Percentiles rank a stretch among this genome's conserved stretches.
These are phyloP conservation scores for Krasilnikovozyma curviuscula DNA, from an alignment of 768 basidiomycete genomes.

Conservation along the genomic window DNA sequence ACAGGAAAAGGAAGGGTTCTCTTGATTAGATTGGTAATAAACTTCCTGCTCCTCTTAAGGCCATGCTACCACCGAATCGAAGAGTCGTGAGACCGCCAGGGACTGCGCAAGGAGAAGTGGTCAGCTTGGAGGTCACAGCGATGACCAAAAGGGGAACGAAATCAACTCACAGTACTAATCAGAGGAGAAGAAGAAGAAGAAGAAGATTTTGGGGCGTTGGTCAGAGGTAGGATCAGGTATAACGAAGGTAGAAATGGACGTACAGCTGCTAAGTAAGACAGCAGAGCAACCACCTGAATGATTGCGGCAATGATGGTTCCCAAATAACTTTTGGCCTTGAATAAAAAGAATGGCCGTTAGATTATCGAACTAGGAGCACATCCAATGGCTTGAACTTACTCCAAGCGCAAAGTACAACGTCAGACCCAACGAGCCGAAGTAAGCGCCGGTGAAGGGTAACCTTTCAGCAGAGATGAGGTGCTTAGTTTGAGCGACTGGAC, in stretches of 20 bases:
- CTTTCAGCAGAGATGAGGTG: slow-evolving; percentile 35
- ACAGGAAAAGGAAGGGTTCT: too few relatives aligned
- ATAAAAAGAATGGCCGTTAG: background rate
- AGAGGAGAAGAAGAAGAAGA: background rate
- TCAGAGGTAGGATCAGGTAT: background rate
- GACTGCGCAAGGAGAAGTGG: slow-evolving; percentile 27
- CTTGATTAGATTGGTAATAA: slow-evolving; percentile 60
- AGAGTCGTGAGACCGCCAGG: slow-evolving; percentile 44
- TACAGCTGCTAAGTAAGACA: slow-evolving; percentile 80
- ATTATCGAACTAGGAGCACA: background rate
- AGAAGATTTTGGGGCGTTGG: background rate
- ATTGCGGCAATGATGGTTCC: slow-evolving; percentile 66
- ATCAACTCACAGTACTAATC: background rate
- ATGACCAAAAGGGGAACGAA: background rate
- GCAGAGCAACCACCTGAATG: slow-evolving; percentile 60
- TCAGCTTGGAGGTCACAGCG: too few relatives aligned
- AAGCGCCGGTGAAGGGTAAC: slow-evolving; percentile 40
- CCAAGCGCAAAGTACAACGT: slow-evolving; percentile 85
- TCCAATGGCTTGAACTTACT: slow-evolving; percentile 34
- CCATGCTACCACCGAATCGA: slow-evolving; percentile 36
- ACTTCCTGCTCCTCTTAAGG: slow-evolving; percentile 63
- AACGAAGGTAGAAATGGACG: slow-evolving; percentile 29
- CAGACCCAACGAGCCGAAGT: slow-evolving; percentile 60
- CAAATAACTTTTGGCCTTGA: slow-evolving; percentile 63
- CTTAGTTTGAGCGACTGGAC: slow-evolving; percentile 38